Conservation (phyloP, 208 protist genomes). For the Herpetomonas tarakana region DNA sequence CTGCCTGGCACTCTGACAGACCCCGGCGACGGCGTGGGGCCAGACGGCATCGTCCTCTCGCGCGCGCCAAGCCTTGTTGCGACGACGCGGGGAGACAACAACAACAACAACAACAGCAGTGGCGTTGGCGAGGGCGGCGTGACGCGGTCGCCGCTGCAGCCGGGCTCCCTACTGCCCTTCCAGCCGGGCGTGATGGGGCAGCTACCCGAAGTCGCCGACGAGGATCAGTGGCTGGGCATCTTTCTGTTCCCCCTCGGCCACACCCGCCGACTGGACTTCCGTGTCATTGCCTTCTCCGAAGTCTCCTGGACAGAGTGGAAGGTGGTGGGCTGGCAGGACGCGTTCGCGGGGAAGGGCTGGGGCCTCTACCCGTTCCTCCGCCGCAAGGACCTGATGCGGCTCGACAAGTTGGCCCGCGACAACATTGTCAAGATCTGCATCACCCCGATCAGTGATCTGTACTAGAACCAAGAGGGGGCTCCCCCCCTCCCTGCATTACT, state of each 20-base stretch:
- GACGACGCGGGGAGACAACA: no score
- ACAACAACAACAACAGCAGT: no score
- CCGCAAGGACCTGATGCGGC: conserved; percentile 61
- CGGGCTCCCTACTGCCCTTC: neutral
- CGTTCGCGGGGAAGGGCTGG: conserved; percentile 64
- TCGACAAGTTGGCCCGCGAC: conserved; percentile 56
- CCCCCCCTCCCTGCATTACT: neutral
- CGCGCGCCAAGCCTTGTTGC: neutral
- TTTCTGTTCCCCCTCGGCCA: conserved; percentile 65
- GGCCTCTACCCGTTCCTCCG: conserved; percentile 62
- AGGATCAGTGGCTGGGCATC: conserved; percentile 57
- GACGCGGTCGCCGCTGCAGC: neutral
- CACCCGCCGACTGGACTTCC: conserved; percentile 60
- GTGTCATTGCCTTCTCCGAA: conserved; percentile 67
- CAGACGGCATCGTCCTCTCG: neutral
- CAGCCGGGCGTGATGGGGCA: neutral
- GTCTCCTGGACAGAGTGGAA: conserved; percentile 67
- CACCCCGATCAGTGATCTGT: conserved; percentile 59
- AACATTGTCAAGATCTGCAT: conserved; percentile 76
- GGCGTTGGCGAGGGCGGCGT: neutral
- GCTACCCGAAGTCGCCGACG: conserved; percentile 13
- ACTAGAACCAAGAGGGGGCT: conserved; percentile 16
- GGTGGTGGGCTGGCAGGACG: conserved; percentile 47
- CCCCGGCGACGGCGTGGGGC: neutral
- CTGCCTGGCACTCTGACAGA: neutral